Evolutionary conservation across 768 basidiomycete species (phyloP).

Genomic region (Sporobolomyces roseus): DNA sequence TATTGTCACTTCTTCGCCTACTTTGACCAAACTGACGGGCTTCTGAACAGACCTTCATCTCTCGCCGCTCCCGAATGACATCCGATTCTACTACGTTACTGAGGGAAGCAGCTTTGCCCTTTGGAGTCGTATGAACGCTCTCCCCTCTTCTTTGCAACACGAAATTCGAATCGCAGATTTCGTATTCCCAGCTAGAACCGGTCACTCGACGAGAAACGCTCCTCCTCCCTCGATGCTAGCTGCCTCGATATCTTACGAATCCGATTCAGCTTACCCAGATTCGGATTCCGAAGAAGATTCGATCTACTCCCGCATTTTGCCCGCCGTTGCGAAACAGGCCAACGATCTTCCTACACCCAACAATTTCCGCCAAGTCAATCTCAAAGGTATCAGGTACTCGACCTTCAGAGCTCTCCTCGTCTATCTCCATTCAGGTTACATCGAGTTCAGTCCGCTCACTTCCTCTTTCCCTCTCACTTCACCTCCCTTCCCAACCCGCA

Average conservation of each 20-base stretch:
- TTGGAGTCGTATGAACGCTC: background rate
- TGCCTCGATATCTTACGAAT: background rate
- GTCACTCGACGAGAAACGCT: no score
- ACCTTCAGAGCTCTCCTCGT: conserved; percentile 11
- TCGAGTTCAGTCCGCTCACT: background rate
- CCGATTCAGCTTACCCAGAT: background rate
- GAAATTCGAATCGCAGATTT: no score
- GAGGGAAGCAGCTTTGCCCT: background rate
- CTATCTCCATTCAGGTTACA: conserved; percentile 9
- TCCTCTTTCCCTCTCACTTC: background rate
- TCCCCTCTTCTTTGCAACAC: background rate
- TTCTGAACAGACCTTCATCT: background rate
- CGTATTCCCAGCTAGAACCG: no score
- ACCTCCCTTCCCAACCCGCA: no score
- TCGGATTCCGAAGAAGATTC: background rate
- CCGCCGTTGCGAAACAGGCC: background rate
- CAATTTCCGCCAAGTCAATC: background rate
- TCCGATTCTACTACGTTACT: background rate
- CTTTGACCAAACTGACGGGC: background rate
- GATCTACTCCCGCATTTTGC: background rate
- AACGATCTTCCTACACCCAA: background rate
- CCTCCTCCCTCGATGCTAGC: background rate
- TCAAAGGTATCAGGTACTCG: background rate
- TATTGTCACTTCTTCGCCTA: background rate
- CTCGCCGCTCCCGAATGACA: background rate